Evolutionary conservation across 352 stramenopile genomes (phyloP).

Genomic region (Phytophthora parvispora): DNA sequence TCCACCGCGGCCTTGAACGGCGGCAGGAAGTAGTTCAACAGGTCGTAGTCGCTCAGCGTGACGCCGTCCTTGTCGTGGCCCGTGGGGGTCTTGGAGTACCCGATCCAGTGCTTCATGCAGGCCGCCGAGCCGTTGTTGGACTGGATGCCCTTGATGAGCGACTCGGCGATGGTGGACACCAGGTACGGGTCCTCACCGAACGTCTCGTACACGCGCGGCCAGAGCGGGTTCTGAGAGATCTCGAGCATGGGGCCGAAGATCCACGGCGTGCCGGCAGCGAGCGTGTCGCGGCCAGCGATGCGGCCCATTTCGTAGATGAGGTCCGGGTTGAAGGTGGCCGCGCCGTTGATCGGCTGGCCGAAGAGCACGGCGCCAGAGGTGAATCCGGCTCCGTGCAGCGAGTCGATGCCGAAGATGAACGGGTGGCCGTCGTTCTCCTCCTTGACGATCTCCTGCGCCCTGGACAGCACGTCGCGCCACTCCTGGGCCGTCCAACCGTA

Average conservation of each 20-base stretch:
- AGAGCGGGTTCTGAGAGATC: slow-evolving; percentile 88
- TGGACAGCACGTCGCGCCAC: slow-evolving; percentile 71
- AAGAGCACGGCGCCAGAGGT: slow-evolving; percentile 83
- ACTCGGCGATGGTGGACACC: slow-evolving; percentile 72
- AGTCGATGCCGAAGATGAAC: slow-evolving; percentile 92
- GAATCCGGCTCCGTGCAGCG: slow-evolving; percentile 91
- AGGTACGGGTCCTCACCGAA: slow-evolving; percentile 93
- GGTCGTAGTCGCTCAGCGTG: slow-evolving; percentile 67
- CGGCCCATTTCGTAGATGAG: slow-evolving; percentile 74
- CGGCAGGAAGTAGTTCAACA: slow-evolving; percentile 86
- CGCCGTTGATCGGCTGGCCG: slow-evolving; percentile 90
- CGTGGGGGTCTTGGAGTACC: slow-evolving; percentile 74
- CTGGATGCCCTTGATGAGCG: slow-evolving; percentile 86
- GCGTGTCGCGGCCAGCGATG: slow-evolving; percentile 84
- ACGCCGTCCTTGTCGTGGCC: slow-evolving; percentile 87
- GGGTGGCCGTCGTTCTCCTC: slow-evolving; percentile 68
- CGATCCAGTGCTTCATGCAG: slow-evolving; percentile 92
- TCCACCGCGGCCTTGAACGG: slow-evolving; percentile 81
- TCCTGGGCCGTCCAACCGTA: slow-evolving; percentile 67
- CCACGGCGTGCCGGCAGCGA: slow-evolving; percentile 89
- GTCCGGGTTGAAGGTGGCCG: slow-evolving; percentile 88
- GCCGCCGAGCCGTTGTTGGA: slow-evolving; percentile 65
- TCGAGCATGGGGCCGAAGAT: slow-evolving; percentile 90
- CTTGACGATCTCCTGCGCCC: slow-evolving; percentile 82
- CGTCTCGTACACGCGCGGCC: slow-evolving; percentile 92